Evolutionary conservation across 495 filamentous ascomycete species (phyloP), one percentile per base, ranked within the genome.

Genomic region (Stereocaulon alpinum): DNA sequence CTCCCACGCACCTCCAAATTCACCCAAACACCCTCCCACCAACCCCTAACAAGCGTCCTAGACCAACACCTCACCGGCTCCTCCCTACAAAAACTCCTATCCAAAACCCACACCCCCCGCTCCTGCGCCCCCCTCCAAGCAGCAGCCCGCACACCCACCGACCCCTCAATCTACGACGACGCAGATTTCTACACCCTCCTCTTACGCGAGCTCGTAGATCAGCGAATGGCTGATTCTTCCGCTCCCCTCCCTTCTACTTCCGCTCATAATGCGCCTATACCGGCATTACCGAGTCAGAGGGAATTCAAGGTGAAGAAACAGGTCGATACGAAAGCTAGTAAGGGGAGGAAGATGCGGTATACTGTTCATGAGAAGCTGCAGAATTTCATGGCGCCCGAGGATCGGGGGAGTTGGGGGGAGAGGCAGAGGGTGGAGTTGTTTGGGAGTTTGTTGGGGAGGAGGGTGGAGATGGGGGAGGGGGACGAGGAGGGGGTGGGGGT

Each of bases 381-480:
- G 75, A 96, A 96, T 73, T 97, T 97, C 68, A 96, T 96, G 91
- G 91, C 90, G 32, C 86, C 92, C 0, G 88, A 95, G 69, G 88
- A 95, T 68, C 74, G 87, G 32, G 79, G 84, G 3, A 68, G 62
- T 14, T 96, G 91, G 91, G 86, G 87, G 52, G 77, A 82, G 55
- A 77, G 81, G 55, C 87, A 89, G 42, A 82, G 89, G 55, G 88
- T 89, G 67, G 82, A 95, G 66, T 84, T 98, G 67, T 96, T 98
- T 74, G 85, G 85, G 34, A 87, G 89, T 37, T 71, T 98, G 67
- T 83, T 98, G 56, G 94, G 93, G 17, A 83, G 86, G 67, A 89
- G 84, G 69, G 75, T 88, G 61, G 74, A 77, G 59, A 71, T 96
- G 54, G 80, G 80, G 27, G 92, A 95, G 69, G 92, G 95, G 69